Evolutionary conservation across 345 rosid species (phyloP), one percentile per base, ranked within the genome.

Genomic region (Barbarea vulgaris): DNA sequence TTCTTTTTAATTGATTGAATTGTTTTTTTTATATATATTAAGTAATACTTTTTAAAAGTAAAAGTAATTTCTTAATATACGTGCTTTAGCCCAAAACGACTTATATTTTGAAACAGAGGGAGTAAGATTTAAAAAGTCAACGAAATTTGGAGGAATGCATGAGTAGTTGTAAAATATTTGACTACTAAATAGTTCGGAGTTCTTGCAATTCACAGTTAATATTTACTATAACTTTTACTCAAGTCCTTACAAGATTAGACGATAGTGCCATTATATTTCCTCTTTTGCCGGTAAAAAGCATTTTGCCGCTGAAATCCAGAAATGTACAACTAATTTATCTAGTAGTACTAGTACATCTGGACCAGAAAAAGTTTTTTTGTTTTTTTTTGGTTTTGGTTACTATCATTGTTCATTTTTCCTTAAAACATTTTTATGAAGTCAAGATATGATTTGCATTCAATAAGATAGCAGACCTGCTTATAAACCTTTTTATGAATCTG

Each of bases 111-210:
- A n/a, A n/a, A n/a, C n/a, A n/a, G n/a, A n/a, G n/a, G n/a, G n/a
- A n/a, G n/a, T n/a, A n/a, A n/a, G n/a, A n/a, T n/a, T n/a, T n/a
- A 18, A 36, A 17, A 48, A 7, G 42, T 66, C 73, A 57, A 67
- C 22, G 48, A 17, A 9, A 54, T 64, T 44, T 54, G 55, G 77
- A 73, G 37, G 36, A 27, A 37, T 52, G 51, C 56, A 63, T 65
- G 51, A 53, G 9, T 44, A 34, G 14, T 37, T 27, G 33, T 48
- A 2, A 28, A 19, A 59, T 60, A 64, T n/a, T 11, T 34, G 66
- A 66, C 34, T 37, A 51, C 6, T 28, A 11, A 17, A 27, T 4
- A 51, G n/a, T 73, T 63, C 12, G 66, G 21, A 64, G 14, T 60
- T 24, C 6, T 25, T 17, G 42, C 19, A 37, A 27, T 44, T 56